phyloP scores from a whole-genome alignment of 257 asterid genomes.

The Ballota nigra region DNA sequence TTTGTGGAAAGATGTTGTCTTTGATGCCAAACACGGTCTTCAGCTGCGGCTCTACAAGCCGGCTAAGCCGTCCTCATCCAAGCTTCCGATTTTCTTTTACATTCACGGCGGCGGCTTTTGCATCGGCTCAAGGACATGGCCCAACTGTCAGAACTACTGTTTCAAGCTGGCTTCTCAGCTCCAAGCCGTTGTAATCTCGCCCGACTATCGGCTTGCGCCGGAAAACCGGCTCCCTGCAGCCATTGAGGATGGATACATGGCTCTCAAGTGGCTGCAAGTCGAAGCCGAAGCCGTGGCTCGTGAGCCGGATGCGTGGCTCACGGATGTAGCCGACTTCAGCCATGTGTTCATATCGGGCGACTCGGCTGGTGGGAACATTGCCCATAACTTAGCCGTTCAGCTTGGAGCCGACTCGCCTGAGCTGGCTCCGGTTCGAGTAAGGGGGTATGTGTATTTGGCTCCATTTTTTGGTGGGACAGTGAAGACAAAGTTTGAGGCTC shows the following conservation, averaged over 20 bases:
- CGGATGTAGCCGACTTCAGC: constrained; percentile 48
- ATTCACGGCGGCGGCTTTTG: constrained; percentile 84
- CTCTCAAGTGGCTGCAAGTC: constrained; percentile 62
- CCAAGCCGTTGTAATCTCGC: constrained; percentile 55
- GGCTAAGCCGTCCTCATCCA: constrained; percentile 31
- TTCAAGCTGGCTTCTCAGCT: constrained; percentile 63
- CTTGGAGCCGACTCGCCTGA: constrained; percentile 44
- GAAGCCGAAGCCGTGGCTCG: constrained; percentile 46
- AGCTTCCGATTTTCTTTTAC: constrained; percentile 68
- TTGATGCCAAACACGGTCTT: constrained; percentile 42
- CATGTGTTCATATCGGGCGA: constrained; percentile 64
- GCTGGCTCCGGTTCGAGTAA: constrained; percentile 58
- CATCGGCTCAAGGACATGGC: constrained; percentile 71
- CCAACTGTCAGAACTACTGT: constrained; percentile 79
- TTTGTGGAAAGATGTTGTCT: constrained; percentile 58
- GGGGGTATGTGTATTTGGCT: constrained; percentile 65
- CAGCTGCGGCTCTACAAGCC: constrained; percentile 80
- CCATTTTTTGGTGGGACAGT: constrained; percentile 74
- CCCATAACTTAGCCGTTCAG: constrained; percentile 60
- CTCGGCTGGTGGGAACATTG: constrained; percentile 78
- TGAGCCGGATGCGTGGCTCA: constrained; percentile 53
- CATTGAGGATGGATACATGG: constrained; percentile 58
- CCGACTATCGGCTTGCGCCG: constrained; percentile 74
- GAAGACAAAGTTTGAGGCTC: constrained; percentile 55
- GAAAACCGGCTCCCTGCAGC: constrained; percentile 77